Conservation (phyloP, 177 flowering plant species). For the Vitis hybrid region DNA sequence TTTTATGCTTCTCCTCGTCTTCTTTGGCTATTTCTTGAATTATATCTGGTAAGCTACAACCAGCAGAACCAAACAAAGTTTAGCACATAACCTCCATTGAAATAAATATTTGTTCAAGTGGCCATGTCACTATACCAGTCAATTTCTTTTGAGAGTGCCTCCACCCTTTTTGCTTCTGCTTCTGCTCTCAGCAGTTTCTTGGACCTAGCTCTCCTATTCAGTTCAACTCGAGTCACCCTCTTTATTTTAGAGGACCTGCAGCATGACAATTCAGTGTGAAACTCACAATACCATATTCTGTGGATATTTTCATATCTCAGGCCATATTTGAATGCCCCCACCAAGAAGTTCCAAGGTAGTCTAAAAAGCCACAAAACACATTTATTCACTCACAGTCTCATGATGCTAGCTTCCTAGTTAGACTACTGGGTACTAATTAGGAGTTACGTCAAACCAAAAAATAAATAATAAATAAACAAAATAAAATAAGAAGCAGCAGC, state of each 20-base stretch:
- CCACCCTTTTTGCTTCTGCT: slow-evolving; percentile 56
- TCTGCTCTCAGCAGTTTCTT: slow-evolving; percentile 64
- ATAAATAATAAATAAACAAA: too few species aligned
- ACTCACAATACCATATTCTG: too few species aligned
- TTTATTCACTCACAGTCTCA: too few species aligned
- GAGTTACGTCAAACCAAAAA: too few species aligned
- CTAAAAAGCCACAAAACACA: too few species aligned
- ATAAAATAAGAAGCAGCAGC: too few species aligned
- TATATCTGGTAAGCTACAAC: slow-evolving; percentile 70
- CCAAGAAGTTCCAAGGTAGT: too few species aligned
- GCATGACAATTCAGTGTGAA: slow-evolving; percentile 6
- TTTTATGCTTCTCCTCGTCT: slow-evolving; percentile 77
- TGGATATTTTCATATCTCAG: too few species aligned
- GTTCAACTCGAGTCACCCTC: slow-evolving; percentile 72
- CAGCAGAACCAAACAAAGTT: slow-evolving; percentile 9
- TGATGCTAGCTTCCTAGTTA: too few species aligned
- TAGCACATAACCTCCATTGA: not conserved
- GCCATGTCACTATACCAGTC: slow-evolving; percentile 49
- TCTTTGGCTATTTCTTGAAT: slow-evolving; percentile 83
- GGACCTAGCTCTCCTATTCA: slow-evolving; percentile 73
- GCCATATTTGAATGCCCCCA: too few species aligned
- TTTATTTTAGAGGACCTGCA: slow-evolving; percentile 57
- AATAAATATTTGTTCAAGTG: not conserved
- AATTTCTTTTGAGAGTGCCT: slow-evolving; percentile 64
- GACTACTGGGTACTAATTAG: too few species aligned